A percentile compares a stretch with the other conserved stretches of the same genome.
phyloP scores from a whole-genome alignment of 352 stramenopile genomes.

The Pythium sukuiense region DNA sequence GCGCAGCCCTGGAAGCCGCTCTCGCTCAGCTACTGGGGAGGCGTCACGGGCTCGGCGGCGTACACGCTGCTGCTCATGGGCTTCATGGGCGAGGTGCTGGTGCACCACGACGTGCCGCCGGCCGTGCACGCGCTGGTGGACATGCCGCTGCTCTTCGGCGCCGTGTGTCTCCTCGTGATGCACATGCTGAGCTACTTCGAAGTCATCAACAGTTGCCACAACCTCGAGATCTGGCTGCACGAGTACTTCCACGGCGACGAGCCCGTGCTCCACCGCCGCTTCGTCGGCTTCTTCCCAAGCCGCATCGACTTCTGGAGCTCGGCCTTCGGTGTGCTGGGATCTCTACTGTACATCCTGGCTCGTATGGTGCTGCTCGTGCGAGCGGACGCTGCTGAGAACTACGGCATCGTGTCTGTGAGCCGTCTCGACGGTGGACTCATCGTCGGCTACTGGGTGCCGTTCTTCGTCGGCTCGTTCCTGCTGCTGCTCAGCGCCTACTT shows the following conservation, averaged over 20 bases:
- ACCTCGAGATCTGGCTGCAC: slow-evolving; percentile 85
- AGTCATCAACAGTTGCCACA: slow-evolving; percentile 88
- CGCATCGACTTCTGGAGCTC: slow-evolving; percentile 84
- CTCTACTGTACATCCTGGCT: slow-evolving; percentile 60
- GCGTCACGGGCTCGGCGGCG: slow-evolving; percentile 50
- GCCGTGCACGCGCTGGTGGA: slow-evolving; percentile 42
- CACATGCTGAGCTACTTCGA: slow-evolving; percentile 80
- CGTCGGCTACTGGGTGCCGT: slow-evolving; percentile 78
- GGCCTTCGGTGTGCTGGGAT: slow-evolving; percentile 60
- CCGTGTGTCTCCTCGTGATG: slow-evolving; percentile 53
- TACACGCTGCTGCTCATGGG: slow-evolving; percentile 65
- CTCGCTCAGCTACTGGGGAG: slow-evolving; percentile 78
- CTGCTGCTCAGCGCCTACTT: slow-evolving; percentile 76
- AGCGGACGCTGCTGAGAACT: slow-evolving; percentile 55
- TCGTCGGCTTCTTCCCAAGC: slow-evolving; percentile 74
- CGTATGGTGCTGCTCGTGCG: slow-evolving; percentile 56
- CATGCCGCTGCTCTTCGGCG: slow-evolving; percentile 55
- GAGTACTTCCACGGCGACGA: slow-evolving; percentile 82
- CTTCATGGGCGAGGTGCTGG: slow-evolving; percentile 55
- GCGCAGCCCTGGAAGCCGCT: slow-evolving; percentile 63
- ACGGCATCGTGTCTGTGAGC: slow-evolving; percentile 72
- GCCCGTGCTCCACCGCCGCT: slow-evolving; percentile 65
- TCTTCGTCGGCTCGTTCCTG: slow-evolving; percentile 80
- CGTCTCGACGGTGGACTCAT: slow-evolving; percentile 65
- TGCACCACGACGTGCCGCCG: slow-evolving; percentile 28